A percentile compares a stretch with the other conserved stretches of the same genome.
Evolutionary conservation across 495 filamentous ascomycete species (phyloP).

Genomic region (Amniculicola lignicola): DNA sequence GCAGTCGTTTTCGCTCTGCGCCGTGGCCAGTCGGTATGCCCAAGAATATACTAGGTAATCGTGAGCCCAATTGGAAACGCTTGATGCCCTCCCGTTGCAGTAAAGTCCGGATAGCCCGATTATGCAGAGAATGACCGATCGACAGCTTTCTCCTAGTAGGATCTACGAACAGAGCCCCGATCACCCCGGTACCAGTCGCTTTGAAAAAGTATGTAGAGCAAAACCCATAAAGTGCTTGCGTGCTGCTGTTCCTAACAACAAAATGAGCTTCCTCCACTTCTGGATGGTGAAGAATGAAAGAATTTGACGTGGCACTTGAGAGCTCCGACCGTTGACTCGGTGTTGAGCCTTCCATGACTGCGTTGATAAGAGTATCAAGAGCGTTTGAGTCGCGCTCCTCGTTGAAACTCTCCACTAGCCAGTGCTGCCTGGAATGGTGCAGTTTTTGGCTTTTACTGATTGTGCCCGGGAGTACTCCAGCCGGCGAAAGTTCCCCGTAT

Average conservation of each 20-base stretch:
- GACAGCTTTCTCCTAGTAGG: constrained; percentile 77
- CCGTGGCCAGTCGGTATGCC: constrained; percentile 64
- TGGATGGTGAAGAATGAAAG: constrained; percentile 67
- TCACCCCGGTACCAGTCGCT: constrained; percentile 65
- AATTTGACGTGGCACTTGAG: constrained; percentile 63
- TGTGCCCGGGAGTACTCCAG: constrained; percentile 72
- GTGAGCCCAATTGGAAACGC: constrained; percentile 73
- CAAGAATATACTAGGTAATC: constrained; percentile 73
- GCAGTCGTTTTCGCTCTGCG: constrained; percentile 49
- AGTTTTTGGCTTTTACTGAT: constrained; percentile 78
- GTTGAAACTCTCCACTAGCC: constrained; percentile 84
- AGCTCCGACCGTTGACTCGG: constrained; percentile 59
- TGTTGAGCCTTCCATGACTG: constrained; percentile 57
- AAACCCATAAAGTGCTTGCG: constrained; percentile 82
- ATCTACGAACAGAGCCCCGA: constrained; percentile 80
- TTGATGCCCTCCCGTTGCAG: constrained; percentile 66
- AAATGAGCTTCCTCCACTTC: constrained; percentile 76
- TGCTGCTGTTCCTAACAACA: constrained; percentile 87
- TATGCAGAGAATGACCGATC: constrained; percentile 80
- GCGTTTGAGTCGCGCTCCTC: constrained; percentile 68
- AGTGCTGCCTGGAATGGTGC: constrained; percentile 76
- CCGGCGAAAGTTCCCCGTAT: constrained; percentile 71
- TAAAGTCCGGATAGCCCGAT: constrained; percentile 69
- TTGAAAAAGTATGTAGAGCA: constrained; percentile 79
- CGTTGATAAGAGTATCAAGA: constrained; percentile 64